Evolutionary conservation across 169 alveolate genomes (phyloP), one percentile per base, ranked within the genome.

Genomic region (Plasmodium coatneyi): DNA sequence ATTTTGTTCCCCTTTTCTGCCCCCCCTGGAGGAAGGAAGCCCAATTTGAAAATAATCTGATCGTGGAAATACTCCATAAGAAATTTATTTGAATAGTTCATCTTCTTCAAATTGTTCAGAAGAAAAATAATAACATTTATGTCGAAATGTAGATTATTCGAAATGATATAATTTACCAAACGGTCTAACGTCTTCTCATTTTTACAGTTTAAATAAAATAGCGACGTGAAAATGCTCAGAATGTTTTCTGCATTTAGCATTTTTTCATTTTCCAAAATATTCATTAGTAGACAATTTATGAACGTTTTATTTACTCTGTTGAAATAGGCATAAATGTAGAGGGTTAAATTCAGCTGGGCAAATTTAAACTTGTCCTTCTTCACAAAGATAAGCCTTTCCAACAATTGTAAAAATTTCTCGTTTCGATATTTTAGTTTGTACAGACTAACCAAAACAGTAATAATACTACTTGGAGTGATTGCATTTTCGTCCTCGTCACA

Each of bases 311-410:
- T 86, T 74, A 86, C 82, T 28, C 74, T 86, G 22, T 86, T 76
- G 80, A 86, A 86, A 86, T 86, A 76, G 6, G 93, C 36, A 54
- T 86, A 86, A 52, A 86, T 86, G 43, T 86, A 86, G 46, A 86
- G 71, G 41, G 66, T 86, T 49, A 86, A 49, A 52, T 86, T 82
- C 7, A 86, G 39, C 19, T 86, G 93, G 7, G 93, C 52, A 25
- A 86, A 74, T 86, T 86, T 86, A 74, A 86, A 76, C 25, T 86
- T 74, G 25, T 86, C 79, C 10, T 52, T 86, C 56, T 86, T 86
- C 16, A 86, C 70, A 76, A 49, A 86, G 32, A 86, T 72, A 76
- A 49, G 66, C 19, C 80, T 86, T 86, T 86, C 87, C n/a, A 86
- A 14, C 80, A 86, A 49, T 54, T 86, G 79, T 36, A 86, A 39